A percentile compares a stretch with the other conserved stretches of the same genome.
These are phyloP conservation scores for Parafenestella ontariensis DNA, from an alignment of 2,329 filamentous ascomycete species.

Conservation along the genomic window DNA sequence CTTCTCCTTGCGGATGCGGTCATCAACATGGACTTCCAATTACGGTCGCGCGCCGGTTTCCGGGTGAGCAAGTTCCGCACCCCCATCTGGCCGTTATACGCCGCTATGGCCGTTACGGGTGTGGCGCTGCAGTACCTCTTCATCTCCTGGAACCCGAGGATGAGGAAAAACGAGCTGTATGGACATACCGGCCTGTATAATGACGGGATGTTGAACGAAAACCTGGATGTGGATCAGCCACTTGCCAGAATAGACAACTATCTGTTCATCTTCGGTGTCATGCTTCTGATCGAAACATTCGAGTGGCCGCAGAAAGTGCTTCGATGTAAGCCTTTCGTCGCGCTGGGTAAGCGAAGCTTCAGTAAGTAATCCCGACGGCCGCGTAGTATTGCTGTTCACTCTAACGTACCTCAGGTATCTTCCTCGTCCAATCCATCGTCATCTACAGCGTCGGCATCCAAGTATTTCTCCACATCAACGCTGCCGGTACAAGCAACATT, in stretches of 20 bases:
- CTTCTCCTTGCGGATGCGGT: slow-evolving; percentile 58
- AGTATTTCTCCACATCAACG: slow-evolving; percentile 51
- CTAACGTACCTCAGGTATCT: slow-evolving; percentile 46
- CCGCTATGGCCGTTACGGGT: slow-evolving; percentile 43
- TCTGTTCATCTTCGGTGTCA: slow-evolving; percentile 52
- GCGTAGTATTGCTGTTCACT: no score
- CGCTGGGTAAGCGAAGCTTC: slow-evolving; percentile 52
- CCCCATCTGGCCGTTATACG: slow-evolving; percentile 44
- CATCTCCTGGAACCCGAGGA: slow-evolving; percentile 48
- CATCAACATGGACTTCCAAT: slow-evolving; percentile 51
- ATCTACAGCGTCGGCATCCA: slow-evolving; percentile 54
- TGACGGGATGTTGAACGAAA: slow-evolving; percentile 45
- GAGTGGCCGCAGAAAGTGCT: slow-evolving; percentile 47
- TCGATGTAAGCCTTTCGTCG: slow-evolving; percentile 43
- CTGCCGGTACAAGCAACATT: slow-evolving; percentile 13
- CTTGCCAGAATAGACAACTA: slow-evolving; percentile 54
- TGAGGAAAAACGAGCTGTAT: slow-evolving; percentile 47
- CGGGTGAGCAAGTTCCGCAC: slow-evolving; percentile 16
- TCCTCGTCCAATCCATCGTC: slow-evolving; percentile 52
- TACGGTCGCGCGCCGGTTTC: slow-evolving; percentile 25
- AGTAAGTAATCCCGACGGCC: slow-evolving; percentile 43
- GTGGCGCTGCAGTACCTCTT: slow-evolving; percentile 54
- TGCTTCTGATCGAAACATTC: slow-evolving; percentile 52
- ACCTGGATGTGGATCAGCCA: slow-evolving; percentile 43
- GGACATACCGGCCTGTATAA: slow-evolving; percentile 54